Percentiles rank a stretch among this genome's conserved stretches.
phyloP scores from a whole-genome alignment of 108 stramenopile species.

The Cyclotella kingstonii region DNA sequence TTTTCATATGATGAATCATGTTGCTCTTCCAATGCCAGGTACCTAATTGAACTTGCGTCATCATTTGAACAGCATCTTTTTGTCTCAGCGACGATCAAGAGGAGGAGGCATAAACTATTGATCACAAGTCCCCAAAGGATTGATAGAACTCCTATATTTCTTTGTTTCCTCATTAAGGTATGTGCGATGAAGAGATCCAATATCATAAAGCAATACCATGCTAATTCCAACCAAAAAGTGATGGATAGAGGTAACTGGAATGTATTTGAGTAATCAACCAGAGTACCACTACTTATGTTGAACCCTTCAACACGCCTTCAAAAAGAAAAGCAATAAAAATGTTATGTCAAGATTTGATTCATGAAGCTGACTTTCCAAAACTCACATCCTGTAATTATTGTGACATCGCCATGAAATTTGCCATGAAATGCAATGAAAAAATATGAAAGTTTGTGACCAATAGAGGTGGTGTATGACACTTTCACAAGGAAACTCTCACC shows the following conservation, averaged over 20 bases:
- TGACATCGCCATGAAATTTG: no score
- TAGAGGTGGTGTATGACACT: not conserved
- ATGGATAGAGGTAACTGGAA: constrained; percentile 8
- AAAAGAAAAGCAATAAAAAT: no score
- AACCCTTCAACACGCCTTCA: constrained; percentile 44
- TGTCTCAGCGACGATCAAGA: constrained; percentile 63
- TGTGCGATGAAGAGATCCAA: constrained; percentile 30
- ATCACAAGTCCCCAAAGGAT: constrained; percentile 55
- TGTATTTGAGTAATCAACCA: constrained; percentile 20
- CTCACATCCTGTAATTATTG: no score
- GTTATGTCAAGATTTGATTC: no score
- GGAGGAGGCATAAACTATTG: constrained; percentile 43
- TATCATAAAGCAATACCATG: constrained; percentile 46
- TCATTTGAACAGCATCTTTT: constrained; percentile 59
- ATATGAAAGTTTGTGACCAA: no score
- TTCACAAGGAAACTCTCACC: constrained; percentile 20
- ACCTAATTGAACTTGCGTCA: constrained; percentile 5
- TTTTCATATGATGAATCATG: not conserved
- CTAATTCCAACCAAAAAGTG: constrained; percentile 61
- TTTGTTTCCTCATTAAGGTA: constrained; percentile 13
- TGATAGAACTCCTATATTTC: constrained; percentile 16
- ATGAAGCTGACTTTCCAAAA: no score
- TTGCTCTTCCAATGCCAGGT: constrained; percentile 4
- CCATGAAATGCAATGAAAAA: no score
- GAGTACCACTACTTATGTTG: constrained; percentile 16